Evolutionary conservation across 257 asterid genomes (phyloP).

Genomic region (Parsonsia alboflavescens): DNA sequence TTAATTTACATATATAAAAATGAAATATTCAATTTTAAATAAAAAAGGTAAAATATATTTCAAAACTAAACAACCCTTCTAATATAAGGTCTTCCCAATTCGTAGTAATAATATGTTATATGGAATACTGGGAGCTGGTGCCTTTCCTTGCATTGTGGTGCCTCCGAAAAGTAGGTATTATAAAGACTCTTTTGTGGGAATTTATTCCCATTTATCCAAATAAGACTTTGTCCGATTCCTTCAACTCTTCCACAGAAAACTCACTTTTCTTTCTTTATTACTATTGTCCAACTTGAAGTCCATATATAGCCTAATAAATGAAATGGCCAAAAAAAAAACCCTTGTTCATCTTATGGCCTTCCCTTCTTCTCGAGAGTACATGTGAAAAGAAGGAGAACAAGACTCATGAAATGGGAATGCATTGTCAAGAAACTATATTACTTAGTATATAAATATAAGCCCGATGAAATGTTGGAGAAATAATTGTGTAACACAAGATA

Average conservation of each 20-base stretch:
- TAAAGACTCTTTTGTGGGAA: conserved; percentile 7
- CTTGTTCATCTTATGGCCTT: neutral
- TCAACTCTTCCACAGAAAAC: conserved; percentile 5
- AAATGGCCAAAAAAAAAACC: neutral
- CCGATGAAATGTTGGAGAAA: neutral
- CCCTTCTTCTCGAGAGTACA: neutral
- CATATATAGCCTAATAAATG: neutral
- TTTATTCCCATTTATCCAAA: conserved; percentile 18
- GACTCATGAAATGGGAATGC: neutral
- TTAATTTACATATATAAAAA: too few relatives aligned
- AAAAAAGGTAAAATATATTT: neutral
- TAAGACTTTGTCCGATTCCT: conserved; percentile 17
- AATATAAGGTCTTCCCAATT: too few relatives aligned
- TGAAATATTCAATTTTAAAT: too few relatives aligned
- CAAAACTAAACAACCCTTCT: too few relatives aligned
- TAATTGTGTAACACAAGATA: neutral
- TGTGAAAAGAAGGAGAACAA: neutral
- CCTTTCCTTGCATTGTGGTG: neutral
- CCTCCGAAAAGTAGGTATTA: conserved; percentile 12
- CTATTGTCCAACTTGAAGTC: neutral
- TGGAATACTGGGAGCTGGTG: too few relatives aligned
- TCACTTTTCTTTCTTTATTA: conserved; percentile 5
- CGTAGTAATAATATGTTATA: too few relatives aligned
- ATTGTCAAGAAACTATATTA: conserved; percentile 4
- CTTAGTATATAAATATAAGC: neutral